Evolutionary conservation across 2,329 filamentous ascomycete genomes (phyloP).

Genomic region (Colletotrichum eremochloae): DNA sequence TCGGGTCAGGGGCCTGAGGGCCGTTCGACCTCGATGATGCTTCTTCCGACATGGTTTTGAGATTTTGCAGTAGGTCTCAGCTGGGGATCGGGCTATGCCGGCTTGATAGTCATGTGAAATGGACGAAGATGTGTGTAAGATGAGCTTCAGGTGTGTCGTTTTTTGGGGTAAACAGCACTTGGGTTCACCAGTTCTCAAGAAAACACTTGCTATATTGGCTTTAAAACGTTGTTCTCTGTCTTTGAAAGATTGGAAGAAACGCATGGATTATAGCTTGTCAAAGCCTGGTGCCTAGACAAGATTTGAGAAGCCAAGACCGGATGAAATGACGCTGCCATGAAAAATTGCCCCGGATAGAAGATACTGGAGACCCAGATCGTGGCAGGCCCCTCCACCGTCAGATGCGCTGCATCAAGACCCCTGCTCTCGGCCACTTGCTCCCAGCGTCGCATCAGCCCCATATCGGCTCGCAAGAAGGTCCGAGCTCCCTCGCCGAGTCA

Average conservation of each 20-base stretch:
- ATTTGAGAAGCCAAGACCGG: slow-evolving; percentile 22
- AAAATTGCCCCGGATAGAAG: slow-evolving; percentile 40
- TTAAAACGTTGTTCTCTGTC: not conserved
- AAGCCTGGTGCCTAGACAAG: not conserved
- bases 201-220: not conserved
- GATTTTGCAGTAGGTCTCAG: not conserved
- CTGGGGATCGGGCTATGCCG: not conserved
- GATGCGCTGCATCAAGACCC: slow-evolving; percentile 25
- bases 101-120: not conserved
- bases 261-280: not conserved
- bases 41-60: slow-evolving; percentile 16
- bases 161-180: not conserved
- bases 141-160: not conserved
- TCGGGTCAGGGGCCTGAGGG: slow-evolving; percentile 15
- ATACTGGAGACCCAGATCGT: slow-evolving; percentile 30
- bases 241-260: not conserved
- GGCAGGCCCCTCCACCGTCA: slow-evolving; percentile 1
- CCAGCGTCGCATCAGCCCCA: slow-evolving; percentile 36
- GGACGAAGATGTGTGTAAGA: slow-evolving; percentile 6
- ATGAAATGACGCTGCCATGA: slow-evolving; percentile 24
- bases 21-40: not conserved
- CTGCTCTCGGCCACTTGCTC: slow-evolving; percentile 19
- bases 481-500: slow-evolving; percentile 34
- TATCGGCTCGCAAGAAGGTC: slow-evolving; percentile 3
- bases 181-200: not conserved